Percentiles rank a stretch among this genome's conserved stretches.
Conservation (phyloP, 148 eudicot species). For the Dysphania ambrosioides region DNA sequence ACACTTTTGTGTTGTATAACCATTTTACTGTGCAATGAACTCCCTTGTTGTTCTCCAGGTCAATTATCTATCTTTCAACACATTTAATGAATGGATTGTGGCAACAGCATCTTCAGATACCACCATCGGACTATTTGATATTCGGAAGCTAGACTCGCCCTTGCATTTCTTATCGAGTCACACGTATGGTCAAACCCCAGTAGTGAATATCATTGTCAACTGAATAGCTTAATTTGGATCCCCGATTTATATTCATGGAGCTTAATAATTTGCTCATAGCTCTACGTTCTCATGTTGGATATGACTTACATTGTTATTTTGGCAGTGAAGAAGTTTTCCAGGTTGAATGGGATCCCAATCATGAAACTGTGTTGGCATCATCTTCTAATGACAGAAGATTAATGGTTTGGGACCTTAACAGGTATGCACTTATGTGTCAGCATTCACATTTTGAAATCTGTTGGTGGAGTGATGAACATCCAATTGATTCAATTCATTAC, state of each 20-base stretch:
- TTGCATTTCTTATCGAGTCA: constrained; percentile 77
- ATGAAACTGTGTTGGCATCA: constrained; percentile 87
- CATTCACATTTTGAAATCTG: neutral
- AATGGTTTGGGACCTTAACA: constrained; percentile 99
- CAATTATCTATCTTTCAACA: constrained; percentile 86
- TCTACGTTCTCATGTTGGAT: constrained; percentile 3
- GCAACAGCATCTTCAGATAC: constrained; percentile 97
- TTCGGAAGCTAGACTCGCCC: constrained; percentile 66
- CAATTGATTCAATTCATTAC: too few relatives aligned
- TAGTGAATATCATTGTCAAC: neutral
- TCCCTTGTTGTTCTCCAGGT: constrained; percentile 43
- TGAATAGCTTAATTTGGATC: neutral
- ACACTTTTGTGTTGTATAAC: neutral
- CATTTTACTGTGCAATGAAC: too few relatives aligned
- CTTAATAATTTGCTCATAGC: neutral
- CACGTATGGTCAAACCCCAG: constrained; percentile 40
- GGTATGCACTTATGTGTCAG: constrained; percentile 34
- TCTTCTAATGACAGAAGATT: constrained; percentile 89
- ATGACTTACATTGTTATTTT: neutral
- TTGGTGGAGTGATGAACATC: neutral
- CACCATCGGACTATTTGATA: constrained; percentile 84
- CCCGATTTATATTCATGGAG: neutral
- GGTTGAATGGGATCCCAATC: constrained; percentile 99
- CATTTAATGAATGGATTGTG: constrained; percentile 80
- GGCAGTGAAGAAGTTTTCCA: constrained; percentile 91